Base-by-base conservation (phyloP, 169 alveolate species). In the Plasmodium blacklocki region DNA sequence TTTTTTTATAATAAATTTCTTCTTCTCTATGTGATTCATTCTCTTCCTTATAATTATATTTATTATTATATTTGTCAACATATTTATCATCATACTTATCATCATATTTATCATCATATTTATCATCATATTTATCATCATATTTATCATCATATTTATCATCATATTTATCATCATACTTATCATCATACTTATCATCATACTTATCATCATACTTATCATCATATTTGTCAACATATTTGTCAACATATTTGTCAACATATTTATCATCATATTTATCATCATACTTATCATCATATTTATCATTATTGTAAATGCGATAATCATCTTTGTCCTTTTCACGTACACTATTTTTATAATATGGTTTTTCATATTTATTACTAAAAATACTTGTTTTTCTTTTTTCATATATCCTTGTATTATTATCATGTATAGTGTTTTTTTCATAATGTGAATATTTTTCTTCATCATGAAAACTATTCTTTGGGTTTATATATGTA, bases 151-250 rank as follows among this genome's bases (percentile, higher is more conserved):
- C 56, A 15, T 29, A n/a, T n/a, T 73, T 60, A 64, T 64, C 32
- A 26, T 23, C 47, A 32, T 67, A 23, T 26, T 64, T 11, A 3
- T 26, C 73, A 64, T 67, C 60, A 67, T 45, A 43, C 12, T 58
- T 47, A 19, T 71, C 67, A 29, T 18, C 21, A 43, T 75, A 26
- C 11, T 19, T 32, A 18, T 74, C 60, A 39, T 49, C 58, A 60
- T 60, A 60, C 21, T 23, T 60, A 60, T 60, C 19, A 62, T 62
- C 15, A 21, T 62, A 19, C 29, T 62, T 62, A 19, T 29, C 7
- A 18, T 62, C 71, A 62, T 62, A 60, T 15, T 60, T 74, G 7
- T 74, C 73, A 60, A 21, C 73, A 63, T 63, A 29, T 52, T 11
- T 63, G 0, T 12, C 52, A 63, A 0, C 0, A 23, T 63, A 26